Base-by-base conservation (phyloP, 148 eudicot genomes). In the Amaranthus hypochondriacus region DNA sequence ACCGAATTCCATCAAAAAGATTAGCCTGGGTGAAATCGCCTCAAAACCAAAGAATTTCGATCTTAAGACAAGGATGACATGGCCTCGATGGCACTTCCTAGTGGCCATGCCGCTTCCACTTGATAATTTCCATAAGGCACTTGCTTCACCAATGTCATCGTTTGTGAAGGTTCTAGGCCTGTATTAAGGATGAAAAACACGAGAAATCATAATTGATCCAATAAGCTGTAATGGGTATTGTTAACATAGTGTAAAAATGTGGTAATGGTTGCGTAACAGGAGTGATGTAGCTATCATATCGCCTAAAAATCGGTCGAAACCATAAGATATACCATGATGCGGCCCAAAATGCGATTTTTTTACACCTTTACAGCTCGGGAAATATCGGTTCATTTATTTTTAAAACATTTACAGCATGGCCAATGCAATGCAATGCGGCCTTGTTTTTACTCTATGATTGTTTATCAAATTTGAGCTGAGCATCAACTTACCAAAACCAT, bases 31-130 rank as follows among this genome's bases (percentile, higher is more conserved):
- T 66, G 62, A 63, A 55, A 69, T 55, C 14, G 63, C 71, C 60
- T 57, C 53, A 5, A 49, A 15, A 12, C 68, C 65, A 4, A 65
- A 9, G n/a, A 28, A 61, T 52, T 64, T 65, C 63, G 43, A 10
- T 13, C 51, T 75, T 73, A 87, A 3, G 75, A 43, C 68, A 79
- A 69, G 15, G 92, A 86, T 13, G 97, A 92, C 66, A 87, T 84
- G 56, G 77, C 92, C 68, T 92, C 97, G 61, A 92, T 92, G 75
- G 97, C 95, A 77, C 90, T 89, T 56, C 97, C 95, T 28, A 92
- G 78, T 13, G 95, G 92, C 97, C 95, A 92, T 10, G 97, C 97
- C 5, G 97, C 97, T 84, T 92, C 97, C 67, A 92, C 97, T 18
- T 67, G 72, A 6, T 84, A 79, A 77, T 84, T 86, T 39, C 81